Conservation (phyloP, 169 alveolate species). For the Pseudocohnilembus persalinus region DNA sequence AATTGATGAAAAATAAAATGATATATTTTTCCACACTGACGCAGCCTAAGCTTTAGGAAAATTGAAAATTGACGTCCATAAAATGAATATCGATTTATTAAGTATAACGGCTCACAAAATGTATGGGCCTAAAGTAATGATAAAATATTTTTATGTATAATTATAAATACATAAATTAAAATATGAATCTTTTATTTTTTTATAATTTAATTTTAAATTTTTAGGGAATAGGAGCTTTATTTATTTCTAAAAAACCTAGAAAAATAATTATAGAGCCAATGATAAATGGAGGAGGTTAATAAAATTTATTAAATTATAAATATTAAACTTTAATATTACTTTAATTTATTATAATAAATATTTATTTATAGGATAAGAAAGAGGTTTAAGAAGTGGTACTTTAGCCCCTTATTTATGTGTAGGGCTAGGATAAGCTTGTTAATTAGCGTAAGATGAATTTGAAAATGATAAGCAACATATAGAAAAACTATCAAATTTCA, state of each 20-base stretch:
- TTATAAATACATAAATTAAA: too few relatives aligned
- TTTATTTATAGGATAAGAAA: constrained; percentile 82
- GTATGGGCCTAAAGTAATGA: constrained; percentile 96
- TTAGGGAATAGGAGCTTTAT: constrained; percentile 96
- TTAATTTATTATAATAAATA: too few relatives aligned
- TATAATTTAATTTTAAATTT: constrained; percentile 94
- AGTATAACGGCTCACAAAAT: constrained; percentile 96
- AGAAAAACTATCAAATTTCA: constrained; percentile 76
- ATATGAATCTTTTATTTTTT: constrained; percentile 38
- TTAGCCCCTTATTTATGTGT: constrained; percentile 75
- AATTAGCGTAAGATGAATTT: constrained; percentile 90
- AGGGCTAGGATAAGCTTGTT: constrained; percentile 97
- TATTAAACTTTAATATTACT: constrained; percentile 87
- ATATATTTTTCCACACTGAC: constrained; percentile 94
- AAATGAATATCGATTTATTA: constrained; percentile 89
- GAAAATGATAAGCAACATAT: constrained; percentile 90
- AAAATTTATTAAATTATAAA: too few relatives aligned
- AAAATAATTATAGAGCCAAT: constrained; percentile 92
- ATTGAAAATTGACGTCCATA: constrained; percentile 91
- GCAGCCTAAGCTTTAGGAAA: constrained; percentile 95
- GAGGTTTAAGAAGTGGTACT: constrained; percentile 97
- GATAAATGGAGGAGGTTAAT: constrained; percentile 99
- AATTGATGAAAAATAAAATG: constrained; percentile 80
- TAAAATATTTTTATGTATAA: too few relatives aligned
- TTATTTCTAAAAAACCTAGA: constrained; percentile 92